Conservation (phyloP, 2,329 filamentous ascomycete species). For the Monilinia laxa region DNA sequence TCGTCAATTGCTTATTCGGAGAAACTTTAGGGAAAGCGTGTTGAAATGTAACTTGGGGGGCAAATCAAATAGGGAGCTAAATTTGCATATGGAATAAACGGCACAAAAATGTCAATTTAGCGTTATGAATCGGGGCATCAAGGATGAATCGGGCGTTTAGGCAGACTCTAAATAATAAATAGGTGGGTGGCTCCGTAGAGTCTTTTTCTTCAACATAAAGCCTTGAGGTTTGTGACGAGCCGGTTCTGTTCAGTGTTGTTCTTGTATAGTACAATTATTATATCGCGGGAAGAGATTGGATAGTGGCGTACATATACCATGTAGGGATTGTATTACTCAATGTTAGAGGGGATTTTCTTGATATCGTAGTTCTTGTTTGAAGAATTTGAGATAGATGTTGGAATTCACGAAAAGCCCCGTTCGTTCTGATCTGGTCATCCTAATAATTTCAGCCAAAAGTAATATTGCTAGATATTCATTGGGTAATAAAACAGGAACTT, state of each 20-base stretch:
- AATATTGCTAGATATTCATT: not conserved
- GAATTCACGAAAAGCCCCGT: not conserved
- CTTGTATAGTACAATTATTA: not conserved
- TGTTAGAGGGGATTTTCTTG: not conserved
- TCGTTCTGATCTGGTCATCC: too few relatives aligned
- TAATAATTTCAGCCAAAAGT: not conserved
- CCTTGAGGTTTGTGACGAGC: not conserved
- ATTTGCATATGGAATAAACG: not conserved
- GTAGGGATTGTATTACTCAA: not conserved
- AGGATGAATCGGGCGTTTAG: not conserved
- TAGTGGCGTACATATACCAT: not conserved
- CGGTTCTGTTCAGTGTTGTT: not conserved
- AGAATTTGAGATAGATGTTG: not conserved
- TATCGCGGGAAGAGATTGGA: not conserved
- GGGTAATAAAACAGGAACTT: too few relatives aligned
- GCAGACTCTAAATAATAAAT: not conserved
- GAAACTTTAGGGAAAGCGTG: not conserved
- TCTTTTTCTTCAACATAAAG: not conserved
- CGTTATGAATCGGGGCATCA: constrained; percentile 8
- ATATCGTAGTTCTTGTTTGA: not conserved
- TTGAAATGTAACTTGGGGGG: not conserved
- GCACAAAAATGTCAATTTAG: not conserved
- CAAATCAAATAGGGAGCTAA: not conserved
- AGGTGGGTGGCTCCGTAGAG: not conserved
- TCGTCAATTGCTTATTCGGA: not conserved